phyloP scores from a whole-genome alignment of 169 alveolate genomes.

The Amoebophrya sp. region DNA sequence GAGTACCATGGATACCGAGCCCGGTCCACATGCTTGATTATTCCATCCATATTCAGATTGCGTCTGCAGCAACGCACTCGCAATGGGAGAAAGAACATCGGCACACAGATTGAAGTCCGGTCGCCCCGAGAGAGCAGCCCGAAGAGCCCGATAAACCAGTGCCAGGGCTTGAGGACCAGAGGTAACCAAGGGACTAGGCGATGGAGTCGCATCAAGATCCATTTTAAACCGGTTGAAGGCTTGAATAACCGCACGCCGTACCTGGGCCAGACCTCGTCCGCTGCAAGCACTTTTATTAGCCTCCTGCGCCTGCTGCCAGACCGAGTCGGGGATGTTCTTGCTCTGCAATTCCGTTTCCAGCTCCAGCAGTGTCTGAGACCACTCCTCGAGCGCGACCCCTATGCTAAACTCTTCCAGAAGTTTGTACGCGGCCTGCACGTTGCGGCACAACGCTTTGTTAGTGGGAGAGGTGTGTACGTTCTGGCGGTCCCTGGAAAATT shows the following conservation, averaged over 20 bases:
- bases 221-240: too few relatives aligned
- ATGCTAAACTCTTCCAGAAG: too few relatives aligned
- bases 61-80: constrained; percentile 15
- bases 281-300: too few relatives aligned
- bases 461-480: background rate
- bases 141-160: constrained; percentile 16
- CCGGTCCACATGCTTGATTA: background rate
- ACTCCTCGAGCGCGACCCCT: too few relatives aligned
- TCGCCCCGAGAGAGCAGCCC: background rate
- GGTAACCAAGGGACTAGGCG: constrained; percentile 19
- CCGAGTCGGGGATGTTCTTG: too few relatives aligned
- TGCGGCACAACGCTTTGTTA: background rate
- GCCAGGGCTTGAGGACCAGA: constrained; percentile 3
- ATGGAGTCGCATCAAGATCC: background rate
- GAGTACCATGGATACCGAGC: background rate
- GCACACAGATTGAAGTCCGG: background rate
- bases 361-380: too few relatives aligned
- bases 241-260: too few relatives aligned
- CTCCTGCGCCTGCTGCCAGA: too few relatives aligned
- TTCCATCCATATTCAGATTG: background rate
- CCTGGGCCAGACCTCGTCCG: too few relatives aligned
- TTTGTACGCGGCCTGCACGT: constrained; percentile 13
- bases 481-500: background rate
- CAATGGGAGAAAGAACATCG: constrained; percentile 8
- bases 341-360: too few relatives aligned